Evolutionary conservation across 2,329 filamentous ascomycete species (phyloP).

Genomic region (Curvularia sp.): DNA sequence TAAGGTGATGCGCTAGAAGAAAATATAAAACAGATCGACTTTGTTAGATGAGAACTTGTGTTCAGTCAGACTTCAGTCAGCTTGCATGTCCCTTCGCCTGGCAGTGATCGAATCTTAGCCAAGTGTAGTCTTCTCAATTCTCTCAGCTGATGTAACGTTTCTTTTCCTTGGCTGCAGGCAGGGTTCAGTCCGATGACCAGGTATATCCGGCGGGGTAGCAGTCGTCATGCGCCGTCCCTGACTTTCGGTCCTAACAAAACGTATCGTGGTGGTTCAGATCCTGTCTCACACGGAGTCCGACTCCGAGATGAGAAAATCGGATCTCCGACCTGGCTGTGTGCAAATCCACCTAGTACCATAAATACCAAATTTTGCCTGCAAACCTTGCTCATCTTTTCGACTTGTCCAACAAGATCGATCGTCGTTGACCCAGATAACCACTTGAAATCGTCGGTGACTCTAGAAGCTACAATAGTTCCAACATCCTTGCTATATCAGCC

Average conservation of each 20-base stretch:
- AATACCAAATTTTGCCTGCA: not conserved
- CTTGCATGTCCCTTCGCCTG: not conserved
- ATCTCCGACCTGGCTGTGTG: too few relatives aligned
- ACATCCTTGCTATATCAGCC: not conserved
- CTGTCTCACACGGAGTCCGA: not conserved
- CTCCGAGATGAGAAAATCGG: too few relatives aligned
- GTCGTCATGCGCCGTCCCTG: not conserved
- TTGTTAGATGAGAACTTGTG: not conserved
- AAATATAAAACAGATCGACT: not conserved
- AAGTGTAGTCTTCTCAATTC: not conserved
- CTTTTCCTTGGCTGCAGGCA: not conserved
- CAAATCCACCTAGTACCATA: not conserved
- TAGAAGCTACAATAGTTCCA: not conserved
- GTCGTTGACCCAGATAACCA: not conserved
- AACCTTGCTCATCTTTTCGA: not conserved
- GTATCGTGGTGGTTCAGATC: not conserved
- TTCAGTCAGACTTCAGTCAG: not conserved
- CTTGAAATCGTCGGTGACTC: not conserved
- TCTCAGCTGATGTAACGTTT: not conserved
- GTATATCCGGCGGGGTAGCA: not conserved
- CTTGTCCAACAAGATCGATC: not conserved
- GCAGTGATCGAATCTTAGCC: not conserved
- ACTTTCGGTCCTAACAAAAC: not conserved
- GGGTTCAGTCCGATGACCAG: not conserved
- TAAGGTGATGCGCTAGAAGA: slow-evolving; percentile 1